Conservation (phyloP, 805 yeast species). For the Starmerella gropengiesseri region DNA sequence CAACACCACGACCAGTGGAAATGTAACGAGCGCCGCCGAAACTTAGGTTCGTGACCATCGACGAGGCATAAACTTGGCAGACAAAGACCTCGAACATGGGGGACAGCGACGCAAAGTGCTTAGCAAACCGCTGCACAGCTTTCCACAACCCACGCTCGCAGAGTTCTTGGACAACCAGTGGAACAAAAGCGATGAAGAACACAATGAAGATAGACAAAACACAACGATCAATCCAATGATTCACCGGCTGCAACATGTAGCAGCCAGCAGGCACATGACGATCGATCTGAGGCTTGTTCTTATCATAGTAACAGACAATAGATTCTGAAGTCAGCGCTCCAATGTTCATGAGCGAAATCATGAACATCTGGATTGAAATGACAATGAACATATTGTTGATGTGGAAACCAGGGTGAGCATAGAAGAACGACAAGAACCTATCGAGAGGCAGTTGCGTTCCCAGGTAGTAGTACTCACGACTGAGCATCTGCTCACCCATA, state of each 20-base stretch:
- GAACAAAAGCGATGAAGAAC: slow-evolving; percentile 83
- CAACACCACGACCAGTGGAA: slow-evolving; percentile 90
- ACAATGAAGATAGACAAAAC: slow-evolving; percentile 85
- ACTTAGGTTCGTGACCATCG: slow-evolving; percentile 62
- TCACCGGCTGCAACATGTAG: slow-evolving; percentile 72
- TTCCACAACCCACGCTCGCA: slow-evolving; percentile 76
- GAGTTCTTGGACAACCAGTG: slow-evolving; percentile 75
- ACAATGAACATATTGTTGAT: slow-evolving; percentile 80
- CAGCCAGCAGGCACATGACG: slow-evolving; percentile 71
- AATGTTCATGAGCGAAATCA: slow-evolving; percentile 65
- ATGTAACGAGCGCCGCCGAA: slow-evolving; percentile 90
- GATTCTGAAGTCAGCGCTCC: slow-evolving; percentile 71
- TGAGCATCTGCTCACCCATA: slow-evolving; percentile 92
- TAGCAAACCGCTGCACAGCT: slow-evolving; percentile 56
- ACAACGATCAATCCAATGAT: slow-evolving; percentile 81
- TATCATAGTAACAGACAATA: slow-evolving; percentile 54
- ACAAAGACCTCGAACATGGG: slow-evolving; percentile 93
- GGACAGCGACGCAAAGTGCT: slow-evolving; percentile 70
- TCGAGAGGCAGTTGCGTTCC: slow-evolving; percentile 87
- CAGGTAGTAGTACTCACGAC: slow-evolving; percentile 81
- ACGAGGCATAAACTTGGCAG: slow-evolving; percentile 79
- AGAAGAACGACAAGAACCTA: slow-evolving; percentile 80
- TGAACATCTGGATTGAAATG: slow-evolving; percentile 75
- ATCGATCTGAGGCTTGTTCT: slow-evolving; percentile 61
- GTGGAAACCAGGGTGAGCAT: slow-evolving; percentile 96